These are phyloP conservation scores for Tetrahymena thermophila DNA, from an alignment of 73 alveolate genomes.

Conservation along the genomic window DNA sequence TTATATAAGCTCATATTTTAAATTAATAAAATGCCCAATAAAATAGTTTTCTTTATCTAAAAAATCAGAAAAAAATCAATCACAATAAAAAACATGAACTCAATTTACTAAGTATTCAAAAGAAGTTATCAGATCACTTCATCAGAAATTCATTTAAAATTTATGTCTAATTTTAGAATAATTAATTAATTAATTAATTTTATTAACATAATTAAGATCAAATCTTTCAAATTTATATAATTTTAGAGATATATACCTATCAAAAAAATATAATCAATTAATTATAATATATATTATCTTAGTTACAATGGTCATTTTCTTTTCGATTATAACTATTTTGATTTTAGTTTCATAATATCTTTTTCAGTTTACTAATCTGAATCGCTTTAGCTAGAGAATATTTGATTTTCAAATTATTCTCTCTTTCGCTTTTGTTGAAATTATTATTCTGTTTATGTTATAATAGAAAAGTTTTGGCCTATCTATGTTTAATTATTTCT, in stretches of 20 bases:
- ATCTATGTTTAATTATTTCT: background rate
- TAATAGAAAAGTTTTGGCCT: background rate
- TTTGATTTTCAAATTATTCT: background rate
- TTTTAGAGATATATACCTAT: no score
- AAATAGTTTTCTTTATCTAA: no score
- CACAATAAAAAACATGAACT: no score
- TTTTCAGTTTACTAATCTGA: background rate
- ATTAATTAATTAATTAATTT: no score
- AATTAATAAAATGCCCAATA: no score
- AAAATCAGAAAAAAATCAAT: no score
- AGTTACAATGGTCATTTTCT: background rate
- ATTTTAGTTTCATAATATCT: background rate
- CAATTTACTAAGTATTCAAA: no score
- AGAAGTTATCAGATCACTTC: background rate
- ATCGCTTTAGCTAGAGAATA: background rate
- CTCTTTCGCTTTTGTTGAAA: background rate
- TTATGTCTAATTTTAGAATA: no score
- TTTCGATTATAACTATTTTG: background rate
- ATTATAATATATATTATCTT: background rate
- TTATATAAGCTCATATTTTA: no score
- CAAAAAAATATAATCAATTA: background rate
- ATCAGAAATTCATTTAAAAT: background rate
- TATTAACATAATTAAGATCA: background rate
- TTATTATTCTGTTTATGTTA: background rate
- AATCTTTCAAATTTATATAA: no score